A percentile compares a stretch with the other conserved stretches of the same genome.
phyloP scores from a whole-genome alignment of 139 green algal species.

The Coelastrella sp. region DNA sequence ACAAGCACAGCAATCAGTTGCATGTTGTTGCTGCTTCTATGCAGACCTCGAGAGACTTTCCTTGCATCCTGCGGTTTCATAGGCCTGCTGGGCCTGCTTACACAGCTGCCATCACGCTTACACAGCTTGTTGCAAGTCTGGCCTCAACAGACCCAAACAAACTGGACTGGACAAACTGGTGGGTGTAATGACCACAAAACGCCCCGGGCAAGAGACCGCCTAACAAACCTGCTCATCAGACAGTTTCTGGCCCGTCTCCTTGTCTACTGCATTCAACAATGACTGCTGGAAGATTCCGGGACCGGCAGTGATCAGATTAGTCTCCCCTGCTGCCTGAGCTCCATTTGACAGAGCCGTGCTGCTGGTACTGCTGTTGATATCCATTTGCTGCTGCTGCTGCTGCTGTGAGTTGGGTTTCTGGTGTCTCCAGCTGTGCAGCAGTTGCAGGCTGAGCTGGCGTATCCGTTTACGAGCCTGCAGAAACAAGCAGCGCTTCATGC shows the following conservation, averaged over 20 bases:
- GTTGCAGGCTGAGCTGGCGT: slow-evolving; percentile 6
- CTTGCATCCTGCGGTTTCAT: no score
- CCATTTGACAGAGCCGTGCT: background rate
- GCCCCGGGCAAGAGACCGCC: no score
- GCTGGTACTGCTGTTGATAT: slow-evolving; percentile 9
- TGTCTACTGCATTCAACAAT: no score
- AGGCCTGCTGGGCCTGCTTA: no score
- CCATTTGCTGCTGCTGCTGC: slow-evolving; percentile 2
- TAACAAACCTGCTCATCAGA: background rate
- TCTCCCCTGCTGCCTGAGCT: background rate
- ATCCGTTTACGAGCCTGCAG: slow-evolving; percentile 4
- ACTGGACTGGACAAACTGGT: no score
- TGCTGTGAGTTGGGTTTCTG: background rate
- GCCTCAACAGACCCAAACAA: no score
- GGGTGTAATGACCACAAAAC: no score
- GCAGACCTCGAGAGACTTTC: no score
- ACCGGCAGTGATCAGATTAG: background rate
- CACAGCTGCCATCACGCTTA: no score
- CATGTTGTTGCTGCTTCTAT: no score
- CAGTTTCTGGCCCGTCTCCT: background rate
- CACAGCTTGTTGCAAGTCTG: no score
- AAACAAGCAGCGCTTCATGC: background rate
- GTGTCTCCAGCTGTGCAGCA: slow-evolving; percentile 3
- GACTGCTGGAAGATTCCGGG: background rate
- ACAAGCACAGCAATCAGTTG: no score